A percentile compares a stretch with the other conserved stretches of the same genome.
phyloP scores from a whole-genome alignment of 2,329 filamentous ascomycete genomes.

The Xylaria sp. region DNA sequence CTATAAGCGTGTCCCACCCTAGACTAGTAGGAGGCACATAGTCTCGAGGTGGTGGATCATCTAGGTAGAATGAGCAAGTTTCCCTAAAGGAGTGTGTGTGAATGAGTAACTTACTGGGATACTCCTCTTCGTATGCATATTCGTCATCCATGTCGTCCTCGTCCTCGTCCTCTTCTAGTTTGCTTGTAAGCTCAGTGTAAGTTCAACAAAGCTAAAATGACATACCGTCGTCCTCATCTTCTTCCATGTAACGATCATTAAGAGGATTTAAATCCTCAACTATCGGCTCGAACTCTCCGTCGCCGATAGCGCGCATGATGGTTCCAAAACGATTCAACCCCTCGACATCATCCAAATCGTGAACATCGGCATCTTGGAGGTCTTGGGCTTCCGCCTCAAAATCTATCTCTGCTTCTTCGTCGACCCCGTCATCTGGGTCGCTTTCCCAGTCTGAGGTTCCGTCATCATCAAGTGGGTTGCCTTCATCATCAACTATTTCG shows the following conservation, averaged over 20 bases:
- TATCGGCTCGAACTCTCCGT: slow-evolving; percentile 60
- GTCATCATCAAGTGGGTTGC: slow-evolving; percentile 68
- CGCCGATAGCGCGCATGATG: slow-evolving; percentile 67
- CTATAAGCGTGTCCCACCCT: slow-evolving; percentile 68
- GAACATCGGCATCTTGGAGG: slow-evolving; percentile 63
- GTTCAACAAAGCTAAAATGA: slow-evolving; percentile 38
- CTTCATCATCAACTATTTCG: slow-evolving; percentile 73
- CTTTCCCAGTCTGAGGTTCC: slow-evolving; percentile 71
- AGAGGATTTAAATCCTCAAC: slow-evolving; percentile 62
- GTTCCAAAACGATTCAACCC: slow-evolving; percentile 59
- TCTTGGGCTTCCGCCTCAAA: slow-evolving; percentile 68
- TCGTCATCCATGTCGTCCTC: slow-evolving; percentile 77
- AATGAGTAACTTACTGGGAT: slow-evolving; percentile 61
- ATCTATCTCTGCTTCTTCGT: slow-evolving; percentile 64
- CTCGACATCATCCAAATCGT: slow-evolving; percentile 58
- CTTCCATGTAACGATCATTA: slow-evolving; percentile 65
- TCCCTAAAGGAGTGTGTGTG: background rate
- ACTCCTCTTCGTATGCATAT: slow-evolving; percentile 70
- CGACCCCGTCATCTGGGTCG: slow-evolving; percentile 67
- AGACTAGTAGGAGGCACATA: slow-evolving; percentile 58
- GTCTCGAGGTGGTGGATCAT: slow-evolving; percentile 58
- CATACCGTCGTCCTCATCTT: slow-evolving; percentile 68
- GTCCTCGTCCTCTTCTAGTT: slow-evolving; percentile 66
- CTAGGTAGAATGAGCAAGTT: slow-evolving; percentile 42
- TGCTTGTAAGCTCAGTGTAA: slow-evolving; percentile 42